Evolutionary conservation across 2,329 filamentous ascomycete species (phyloP).

Genomic region (Stachybotrys echinatus): DNA sequence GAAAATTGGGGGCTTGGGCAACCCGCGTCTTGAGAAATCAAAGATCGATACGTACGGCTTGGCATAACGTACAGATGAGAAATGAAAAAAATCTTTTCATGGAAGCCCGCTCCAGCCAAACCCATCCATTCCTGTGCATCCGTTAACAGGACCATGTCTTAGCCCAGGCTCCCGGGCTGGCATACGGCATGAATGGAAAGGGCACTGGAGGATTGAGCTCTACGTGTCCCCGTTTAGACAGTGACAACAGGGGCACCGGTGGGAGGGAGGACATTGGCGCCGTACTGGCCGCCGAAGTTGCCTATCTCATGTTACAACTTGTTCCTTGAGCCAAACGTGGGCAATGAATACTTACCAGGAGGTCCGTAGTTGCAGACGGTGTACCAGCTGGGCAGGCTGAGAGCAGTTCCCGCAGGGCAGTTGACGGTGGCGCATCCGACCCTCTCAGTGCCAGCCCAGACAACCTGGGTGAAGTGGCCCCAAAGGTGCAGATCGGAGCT

Average conservation of each 20-base stretch:
- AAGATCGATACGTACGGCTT: constrained; percentile 26
- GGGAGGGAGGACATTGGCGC: constrained; percentile 41
- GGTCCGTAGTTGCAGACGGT: constrained; percentile 86
- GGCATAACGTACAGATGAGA: constrained; percentile 29
- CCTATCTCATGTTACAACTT: constrained; percentile 24
- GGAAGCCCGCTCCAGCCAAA: background rate
- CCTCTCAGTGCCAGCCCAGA: constrained; percentile 32
- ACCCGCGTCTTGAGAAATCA: background rate
- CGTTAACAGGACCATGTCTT: constrained; percentile 10
- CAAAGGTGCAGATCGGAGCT: constrained; percentile 58
- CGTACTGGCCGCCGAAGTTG: constrained; percentile 48
- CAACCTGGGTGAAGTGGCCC: constrained; percentile 48
- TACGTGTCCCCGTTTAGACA: constrained; percentile 24
- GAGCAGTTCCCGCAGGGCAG: constrained; percentile 47
- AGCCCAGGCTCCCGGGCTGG: background rate
- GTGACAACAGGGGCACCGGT: constrained; percentile 14
- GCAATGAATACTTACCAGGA: constrained; percentile 50
- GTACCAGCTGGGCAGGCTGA: constrained; percentile 55
- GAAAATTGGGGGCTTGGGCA: background rate
- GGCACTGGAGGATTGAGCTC: background rate
- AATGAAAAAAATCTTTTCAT: constrained; percentile 18
- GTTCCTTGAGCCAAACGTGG: constrained; percentile 4
- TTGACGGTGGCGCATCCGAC: constrained; percentile 63
- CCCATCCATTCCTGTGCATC: background rate
- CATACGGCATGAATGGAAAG: background rate